Evolutionary conservation across 1,284 basidiomycete species (phyloP).

Genomic region (Boletus smithii): DNA sequence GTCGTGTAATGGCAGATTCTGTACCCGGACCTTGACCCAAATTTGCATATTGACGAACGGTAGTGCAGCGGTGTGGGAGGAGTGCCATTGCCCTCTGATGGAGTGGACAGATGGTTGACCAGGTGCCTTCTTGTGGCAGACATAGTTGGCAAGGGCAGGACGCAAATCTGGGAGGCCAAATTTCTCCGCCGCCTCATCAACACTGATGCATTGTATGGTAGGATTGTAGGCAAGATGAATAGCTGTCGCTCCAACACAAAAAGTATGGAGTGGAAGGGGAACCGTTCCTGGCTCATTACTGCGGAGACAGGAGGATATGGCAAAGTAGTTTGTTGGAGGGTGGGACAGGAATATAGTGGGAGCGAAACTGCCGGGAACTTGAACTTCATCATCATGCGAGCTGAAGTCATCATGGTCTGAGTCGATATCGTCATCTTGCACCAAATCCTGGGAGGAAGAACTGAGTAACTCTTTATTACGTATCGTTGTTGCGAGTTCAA

Average conservation of each 20-base stretch:
- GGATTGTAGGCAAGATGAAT: constrained; percentile 1
- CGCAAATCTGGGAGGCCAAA: not conserved
- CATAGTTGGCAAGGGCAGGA: not conserved
- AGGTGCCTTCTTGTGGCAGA: not conserved
- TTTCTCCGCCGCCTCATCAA: not conserved
- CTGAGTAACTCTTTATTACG: not conserved
- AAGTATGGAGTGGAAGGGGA: not conserved
- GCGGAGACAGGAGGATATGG: not conserved
- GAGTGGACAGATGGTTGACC: not conserved
- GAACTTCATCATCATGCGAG: too few species aligned
- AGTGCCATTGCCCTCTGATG: not conserved
- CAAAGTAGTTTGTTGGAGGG: not conserved
- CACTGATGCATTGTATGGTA: not conserved
- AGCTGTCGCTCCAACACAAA: not conserved
- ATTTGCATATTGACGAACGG: not conserved
- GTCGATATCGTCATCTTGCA: too few species aligned
- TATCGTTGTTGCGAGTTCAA: not conserved
- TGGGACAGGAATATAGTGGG: not conserved
- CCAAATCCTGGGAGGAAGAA: too few species aligned
- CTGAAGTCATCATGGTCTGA: not conserved
- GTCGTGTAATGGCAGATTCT: not conserved
- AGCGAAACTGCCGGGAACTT: too few species aligned
- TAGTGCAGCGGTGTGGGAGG: not conserved
- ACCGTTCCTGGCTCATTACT: not conserved
- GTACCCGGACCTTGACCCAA: not conserved